Evolutionary conservation across 2,329 filamentous ascomycete genomes (phyloP).

Genomic region (Ceratocystis destructans): DNA sequence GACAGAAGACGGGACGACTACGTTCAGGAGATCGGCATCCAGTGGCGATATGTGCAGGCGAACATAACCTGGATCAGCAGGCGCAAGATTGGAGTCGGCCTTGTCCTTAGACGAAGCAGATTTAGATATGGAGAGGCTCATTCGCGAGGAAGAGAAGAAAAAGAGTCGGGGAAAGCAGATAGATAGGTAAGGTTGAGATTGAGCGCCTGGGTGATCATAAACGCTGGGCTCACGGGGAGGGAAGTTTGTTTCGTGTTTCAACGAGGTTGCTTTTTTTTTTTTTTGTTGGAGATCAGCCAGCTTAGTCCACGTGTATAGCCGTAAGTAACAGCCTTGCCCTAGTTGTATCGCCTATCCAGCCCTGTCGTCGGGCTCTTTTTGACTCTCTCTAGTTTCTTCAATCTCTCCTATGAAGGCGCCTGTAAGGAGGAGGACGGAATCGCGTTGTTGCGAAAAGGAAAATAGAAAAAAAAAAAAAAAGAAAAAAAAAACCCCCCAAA

Average conservation of each 20-base stretch:
- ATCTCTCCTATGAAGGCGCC: not conserved
- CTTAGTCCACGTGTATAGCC: not conserved
- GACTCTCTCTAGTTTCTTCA: not conserved
- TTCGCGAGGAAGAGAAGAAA: conserved; percentile 8
- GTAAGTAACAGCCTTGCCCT: not conserved
- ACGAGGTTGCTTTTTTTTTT: not conserved
- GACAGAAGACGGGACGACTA: conserved; percentile 56
- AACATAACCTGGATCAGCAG: conserved; percentile 14
- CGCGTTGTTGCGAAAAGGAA: conserved; percentile 7
- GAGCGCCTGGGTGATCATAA: not conserved
- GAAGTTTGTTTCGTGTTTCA: not conserved
- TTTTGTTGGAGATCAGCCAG: not conserved
- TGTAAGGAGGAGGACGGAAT: not conserved
- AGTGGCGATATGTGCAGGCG: conserved; percentile 78
- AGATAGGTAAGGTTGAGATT: not conserved
- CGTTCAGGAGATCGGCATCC: conserved; percentile 55
- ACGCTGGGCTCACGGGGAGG: not conserved
- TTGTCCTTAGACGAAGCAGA: conserved; percentile 7
- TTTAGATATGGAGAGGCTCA: conserved; percentile 9
- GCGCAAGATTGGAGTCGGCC: conserved; percentile 3
- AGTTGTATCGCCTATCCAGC: too few relatives aligned
- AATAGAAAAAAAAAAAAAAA: not conserved
- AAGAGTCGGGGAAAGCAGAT: not conserved
- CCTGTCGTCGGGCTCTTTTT: too few relatives aligned
- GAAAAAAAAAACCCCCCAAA: not conserved